These are phyloP conservation scores for Saturnispora saitoi DNA, from an alignment of 805 yeast species.

Conservation along the genomic window DNA sequence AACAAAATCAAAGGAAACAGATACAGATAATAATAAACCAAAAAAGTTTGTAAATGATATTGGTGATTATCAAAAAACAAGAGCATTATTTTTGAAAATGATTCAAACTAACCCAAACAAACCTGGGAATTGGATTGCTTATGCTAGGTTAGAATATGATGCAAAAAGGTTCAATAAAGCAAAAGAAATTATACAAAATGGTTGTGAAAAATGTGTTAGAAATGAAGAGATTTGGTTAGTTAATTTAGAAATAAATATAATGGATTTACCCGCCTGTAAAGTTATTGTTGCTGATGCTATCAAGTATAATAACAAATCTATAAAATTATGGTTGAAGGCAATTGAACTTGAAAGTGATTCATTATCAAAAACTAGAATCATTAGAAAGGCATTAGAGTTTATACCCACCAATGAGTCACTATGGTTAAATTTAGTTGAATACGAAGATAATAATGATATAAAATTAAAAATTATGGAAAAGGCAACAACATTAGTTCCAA, in stretches of 20 bases:
- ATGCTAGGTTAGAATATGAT: constrained; percentile 69
- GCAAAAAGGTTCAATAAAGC: constrained; percentile 53
- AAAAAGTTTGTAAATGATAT: constrained; percentile 25
- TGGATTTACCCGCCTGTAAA: constrained; percentile 39
- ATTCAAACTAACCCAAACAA: constrained; percentile 65
- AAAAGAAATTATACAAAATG: constrained; percentile 54
- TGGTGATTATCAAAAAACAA: constrained; percentile 52
- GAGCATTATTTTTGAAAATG: constrained; percentile 56
- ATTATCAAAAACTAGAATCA: constrained; percentile 43
- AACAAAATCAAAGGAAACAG: constrained; percentile 11
- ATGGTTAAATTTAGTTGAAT: constrained; percentile 61
- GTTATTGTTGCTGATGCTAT: constrained; percentile 61
- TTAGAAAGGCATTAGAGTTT: constrained; percentile 64
- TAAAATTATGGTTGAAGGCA: constrained; percentile 68
- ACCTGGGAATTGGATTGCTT: constrained; percentile 78
- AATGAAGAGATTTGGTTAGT: constrained; percentile 80
- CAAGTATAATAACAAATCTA: constrained; percentile 43
- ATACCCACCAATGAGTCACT: constrained; percentile 48
- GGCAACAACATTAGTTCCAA: constrained; percentile 64
- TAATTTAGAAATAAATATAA: constrained; percentile 51
- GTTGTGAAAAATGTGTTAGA: constrained; percentile 58
- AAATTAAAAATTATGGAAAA: constrained; percentile 46
- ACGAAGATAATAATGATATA: constrained; percentile 46
- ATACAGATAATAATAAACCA: constrained; percentile 3
- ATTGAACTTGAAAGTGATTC: constrained; percentile 53